These are phyloP conservation scores for Wallacemonas sp. DNA, from an alignment of 208 protist genomes.

Conservation along the genomic window DNA sequence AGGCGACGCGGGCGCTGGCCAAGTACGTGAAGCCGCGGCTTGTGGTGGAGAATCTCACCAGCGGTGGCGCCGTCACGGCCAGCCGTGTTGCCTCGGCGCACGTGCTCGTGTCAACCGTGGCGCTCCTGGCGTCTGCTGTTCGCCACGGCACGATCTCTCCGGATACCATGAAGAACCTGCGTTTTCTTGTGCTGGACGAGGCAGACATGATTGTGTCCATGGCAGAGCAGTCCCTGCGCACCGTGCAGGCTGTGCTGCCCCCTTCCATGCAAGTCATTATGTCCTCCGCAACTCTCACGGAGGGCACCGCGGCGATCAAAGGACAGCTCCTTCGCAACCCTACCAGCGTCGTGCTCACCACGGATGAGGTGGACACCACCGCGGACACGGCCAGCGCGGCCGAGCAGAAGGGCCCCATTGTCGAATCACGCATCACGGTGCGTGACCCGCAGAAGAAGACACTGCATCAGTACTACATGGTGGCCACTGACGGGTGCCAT, in stretches of 20 bases:
- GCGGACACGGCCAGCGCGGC: conserved; percentile 37
- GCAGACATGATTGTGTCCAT: conserved; percentile 95
- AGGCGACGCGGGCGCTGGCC: conserved; percentile 61
- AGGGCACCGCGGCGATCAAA: conserved; percentile 92
- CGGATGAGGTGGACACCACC: conserved; percentile 52
- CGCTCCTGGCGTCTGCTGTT: conserved; percentile 73
- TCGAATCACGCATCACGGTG: conserved; percentile 70
- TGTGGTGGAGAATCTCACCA: conserved; percentile 80
- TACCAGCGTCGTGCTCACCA: conserved; percentile 85
- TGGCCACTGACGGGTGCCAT: conserved; percentile 89
- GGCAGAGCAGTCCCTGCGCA: conserved; percentile 89
- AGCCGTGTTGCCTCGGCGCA: conserved; percentile 67
- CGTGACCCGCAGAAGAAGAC: conserved; percentile 44
- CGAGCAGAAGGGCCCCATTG: conserved; percentile 41
- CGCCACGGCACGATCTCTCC: conserved; percentile 51
- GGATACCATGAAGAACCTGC: conserved; percentile 55
- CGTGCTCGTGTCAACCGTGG: conserved; percentile 83
- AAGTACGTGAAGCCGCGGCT: conserved; percentile 84
- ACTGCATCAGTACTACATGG: conserved; percentile 85
- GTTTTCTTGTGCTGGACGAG: conserved; percentile 95
- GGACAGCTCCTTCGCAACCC: conserved; percentile 94
- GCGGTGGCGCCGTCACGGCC: conserved; percentile 49
- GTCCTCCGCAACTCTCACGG: conserved; percentile 93
- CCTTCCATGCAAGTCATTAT: conserved; percentile 92
- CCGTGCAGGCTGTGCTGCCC: conserved; percentile 86